Evolutionary conservation across 2,329 filamentous ascomycete species (phyloP).

Genomic region (Colletotrichum sp.): DNA sequence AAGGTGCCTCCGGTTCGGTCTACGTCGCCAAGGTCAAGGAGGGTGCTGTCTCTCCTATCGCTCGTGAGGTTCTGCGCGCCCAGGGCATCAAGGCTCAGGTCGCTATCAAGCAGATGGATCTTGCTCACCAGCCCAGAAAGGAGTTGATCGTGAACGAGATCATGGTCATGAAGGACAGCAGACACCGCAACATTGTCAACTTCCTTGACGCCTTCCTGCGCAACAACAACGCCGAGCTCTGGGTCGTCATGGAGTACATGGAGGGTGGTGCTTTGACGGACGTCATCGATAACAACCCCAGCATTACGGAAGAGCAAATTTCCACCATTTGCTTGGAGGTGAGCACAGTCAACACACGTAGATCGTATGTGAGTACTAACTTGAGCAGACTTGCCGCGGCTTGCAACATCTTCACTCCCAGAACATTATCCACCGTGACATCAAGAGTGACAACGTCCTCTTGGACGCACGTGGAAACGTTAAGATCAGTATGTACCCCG

Average conservation of each 20-base stretch:
- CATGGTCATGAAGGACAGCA: slow-evolving; percentile 99
- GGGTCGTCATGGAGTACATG: slow-evolving; percentile 99
- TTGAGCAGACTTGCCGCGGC: slow-evolving; percentile 84
- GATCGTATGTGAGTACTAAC: slow-evolving; percentile 23
- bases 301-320: slow-evolving; percentile 96
- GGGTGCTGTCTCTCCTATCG: slow-evolving; percentile 79
- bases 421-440: slow-evolving; percentile 98
- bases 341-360: slow-evolving; percentile 35
- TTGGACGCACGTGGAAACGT: slow-evolving; percentile 94
- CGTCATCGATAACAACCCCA: slow-evolving; percentile 96
- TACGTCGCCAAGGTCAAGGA: slow-evolving; percentile 97
- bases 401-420: slow-evolving; percentile 93
- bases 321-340: slow-evolving; percentile 97
- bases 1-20: slow-evolving; percentile 96
- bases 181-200: slow-evolving; percentile 98
- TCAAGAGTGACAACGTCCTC: slow-evolving; percentile 98
- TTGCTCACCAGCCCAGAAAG: slow-evolving; percentile 95
- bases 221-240: slow-evolving; percentile 94
- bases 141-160: slow-evolving; percentile 99
- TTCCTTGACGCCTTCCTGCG: slow-evolving; percentile 96
- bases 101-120: slow-evolving; percentile 99
- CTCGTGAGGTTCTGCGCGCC: slow-evolving; percentile 77
- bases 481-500: slow-evolving; percentile 83
- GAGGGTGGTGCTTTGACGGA: slow-evolving; percentile 97
- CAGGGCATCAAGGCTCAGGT: slow-evolving; percentile 87